A percentile compares a stretch with the other conserved stretches of the same genome.
These are phyloP conservation scores for Exophiala mesophila DNA, from an alignment of 2,329 filamentous ascomycete genomes.

Conservation along the genomic window DNA sequence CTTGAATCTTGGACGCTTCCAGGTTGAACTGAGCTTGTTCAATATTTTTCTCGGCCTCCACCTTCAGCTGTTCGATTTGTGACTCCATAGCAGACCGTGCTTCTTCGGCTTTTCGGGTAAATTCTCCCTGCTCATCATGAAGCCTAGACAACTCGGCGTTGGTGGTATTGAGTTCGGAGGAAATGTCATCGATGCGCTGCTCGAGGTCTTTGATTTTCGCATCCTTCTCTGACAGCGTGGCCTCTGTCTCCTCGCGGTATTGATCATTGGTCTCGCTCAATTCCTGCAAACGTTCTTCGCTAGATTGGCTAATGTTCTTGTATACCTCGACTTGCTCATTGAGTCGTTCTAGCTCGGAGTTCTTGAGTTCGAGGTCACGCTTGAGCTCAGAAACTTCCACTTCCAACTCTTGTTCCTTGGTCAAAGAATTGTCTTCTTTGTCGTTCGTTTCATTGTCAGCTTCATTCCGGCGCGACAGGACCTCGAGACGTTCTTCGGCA, in stretches of 20 bases:
- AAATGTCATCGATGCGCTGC: constrained; percentile 77
- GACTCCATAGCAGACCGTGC: constrained; percentile 74
- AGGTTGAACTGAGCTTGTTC: constrained; percentile 80
- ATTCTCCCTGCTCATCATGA: constrained; percentile 74
- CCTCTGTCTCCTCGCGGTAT: constrained; percentile 81
- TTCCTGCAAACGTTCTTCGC: constrained; percentile 80
- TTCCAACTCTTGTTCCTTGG: constrained; percentile 71
- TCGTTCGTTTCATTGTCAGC: constrained; percentile 45
- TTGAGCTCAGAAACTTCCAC: constrained; percentile 82
- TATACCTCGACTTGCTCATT: constrained; percentile 81
- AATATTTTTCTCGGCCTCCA: constrained; percentile 73
- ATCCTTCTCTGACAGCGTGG: constrained; percentile 70
- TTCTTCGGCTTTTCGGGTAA: constrained; percentile 66
- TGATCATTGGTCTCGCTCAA: constrained; percentile 76
- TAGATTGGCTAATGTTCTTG: constrained; percentile 77
- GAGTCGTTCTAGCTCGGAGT: constrained; percentile 72
- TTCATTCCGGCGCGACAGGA: constrained; percentile 64
- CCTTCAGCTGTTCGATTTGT: constrained; percentile 75
- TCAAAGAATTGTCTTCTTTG: constrained; percentile 51
- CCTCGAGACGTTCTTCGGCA: constrained; percentile 79
- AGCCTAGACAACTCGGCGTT: constrained; percentile 78
- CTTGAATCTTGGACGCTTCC: constrained; percentile 86
- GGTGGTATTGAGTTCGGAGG: constrained; percentile 71
- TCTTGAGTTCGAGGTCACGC: constrained; percentile 76
- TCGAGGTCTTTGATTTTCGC: constrained; percentile 73